phyloP scores from a whole-genome alignment of 768 basidiomycete genomes.

The Rhizopogon sp. region DNA sequence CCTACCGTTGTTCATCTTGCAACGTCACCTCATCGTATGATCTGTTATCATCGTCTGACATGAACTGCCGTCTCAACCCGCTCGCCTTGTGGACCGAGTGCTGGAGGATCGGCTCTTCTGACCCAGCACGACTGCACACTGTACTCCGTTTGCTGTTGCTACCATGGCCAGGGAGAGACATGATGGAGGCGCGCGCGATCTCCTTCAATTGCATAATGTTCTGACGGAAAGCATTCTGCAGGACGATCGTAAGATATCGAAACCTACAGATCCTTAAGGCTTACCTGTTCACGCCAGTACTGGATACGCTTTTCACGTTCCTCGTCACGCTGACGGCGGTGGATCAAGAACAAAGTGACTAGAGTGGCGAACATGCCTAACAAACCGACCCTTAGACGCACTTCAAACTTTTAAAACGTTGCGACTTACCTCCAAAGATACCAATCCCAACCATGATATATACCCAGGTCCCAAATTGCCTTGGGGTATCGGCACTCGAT shows the following conservation, averaged over 20 bases:
- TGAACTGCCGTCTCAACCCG: slow-evolving; percentile 50
- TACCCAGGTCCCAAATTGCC: slow-evolving; percentile 61
- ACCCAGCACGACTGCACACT: slow-evolving; percentile 40
- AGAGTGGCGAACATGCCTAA: slow-evolving; percentile 75
- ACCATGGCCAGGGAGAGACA: slow-evolving; percentile 45
- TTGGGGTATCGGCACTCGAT: slow-evolving; percentile 49
- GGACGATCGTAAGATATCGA: not conserved
- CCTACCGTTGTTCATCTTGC: slow-evolving; percentile 25
- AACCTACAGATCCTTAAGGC: not conserved
- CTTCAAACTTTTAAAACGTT: not conserved
- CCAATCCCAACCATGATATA: slow-evolving; percentile 68
- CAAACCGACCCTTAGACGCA: not conserved
- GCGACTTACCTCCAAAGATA: slow-evolving; percentile 62
- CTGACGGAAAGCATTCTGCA: slow-evolving; percentile 72
- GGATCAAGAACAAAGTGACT: slow-evolving; percentile 61
- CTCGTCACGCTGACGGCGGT: slow-evolving; percentile 63
- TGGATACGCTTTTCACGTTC: slow-evolving; percentile 83
- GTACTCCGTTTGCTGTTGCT: slow-evolving; percentile 44
- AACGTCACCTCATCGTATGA: slow-evolving; percentile 44
- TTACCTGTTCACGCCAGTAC: slow-evolving; percentile 86
- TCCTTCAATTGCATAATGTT: slow-evolving; percentile 78
- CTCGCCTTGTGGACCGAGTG: slow-evolving; percentile 38
- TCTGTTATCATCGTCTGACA: slow-evolving; percentile 42
- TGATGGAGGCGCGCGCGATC: slow-evolving; percentile 61
- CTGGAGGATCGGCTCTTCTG: slow-evolving; percentile 58